phyloP scores from a whole-genome alignment of 257 asterid genomes.

The Solanum appendiculatum region DNA sequence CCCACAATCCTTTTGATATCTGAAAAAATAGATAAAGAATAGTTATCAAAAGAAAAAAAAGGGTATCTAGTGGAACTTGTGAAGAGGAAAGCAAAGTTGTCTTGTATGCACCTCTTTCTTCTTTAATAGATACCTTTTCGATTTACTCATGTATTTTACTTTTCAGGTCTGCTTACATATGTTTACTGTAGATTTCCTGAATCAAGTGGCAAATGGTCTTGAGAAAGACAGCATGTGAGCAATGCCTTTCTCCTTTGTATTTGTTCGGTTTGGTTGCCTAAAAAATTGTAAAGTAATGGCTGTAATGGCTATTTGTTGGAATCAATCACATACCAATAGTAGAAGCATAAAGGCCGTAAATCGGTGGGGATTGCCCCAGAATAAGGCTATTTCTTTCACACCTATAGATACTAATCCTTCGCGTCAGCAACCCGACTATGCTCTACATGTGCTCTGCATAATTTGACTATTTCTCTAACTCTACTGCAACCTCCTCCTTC shows the following conservation, averaged over 20 bases:
- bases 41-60: background rate
- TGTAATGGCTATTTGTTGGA: background rate
- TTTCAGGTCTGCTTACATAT: slow-evolving; percentile 96
- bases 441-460: background rate
- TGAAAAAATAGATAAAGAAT: background rate
- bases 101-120: background rate
- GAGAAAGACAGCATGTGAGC: slow-evolving; percentile 97
- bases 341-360: background rate
- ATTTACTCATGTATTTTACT: background rate
- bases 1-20: background rate
- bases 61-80: background rate
- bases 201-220: slow-evolving; percentile 91
- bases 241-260: background rate
- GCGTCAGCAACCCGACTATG: background rate
- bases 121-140: background rate
- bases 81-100: background rate
- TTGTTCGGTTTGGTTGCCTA: background rate
- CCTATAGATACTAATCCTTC: background rate
- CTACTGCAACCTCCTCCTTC: background rate
- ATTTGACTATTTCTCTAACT: background rate
- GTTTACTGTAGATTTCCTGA: slow-evolving; percentile 87
- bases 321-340: background rate
- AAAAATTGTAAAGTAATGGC: background rate
- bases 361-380: background rate
- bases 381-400: background rate